Base-by-base conservation (phyloP, 768 basidiomycete genomes). In the Tephrocybe sp. region DNA sequence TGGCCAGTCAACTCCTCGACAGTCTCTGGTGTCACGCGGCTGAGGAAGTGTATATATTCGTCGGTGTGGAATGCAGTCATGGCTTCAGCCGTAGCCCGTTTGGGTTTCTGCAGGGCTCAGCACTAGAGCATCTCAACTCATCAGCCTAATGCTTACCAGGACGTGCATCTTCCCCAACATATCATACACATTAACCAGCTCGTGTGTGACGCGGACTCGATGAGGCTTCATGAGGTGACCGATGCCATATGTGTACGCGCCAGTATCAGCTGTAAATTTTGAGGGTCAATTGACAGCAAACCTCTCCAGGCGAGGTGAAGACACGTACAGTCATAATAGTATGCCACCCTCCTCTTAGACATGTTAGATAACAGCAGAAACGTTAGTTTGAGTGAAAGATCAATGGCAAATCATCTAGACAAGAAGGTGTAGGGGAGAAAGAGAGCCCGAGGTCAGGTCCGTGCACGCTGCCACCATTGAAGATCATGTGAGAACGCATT, bases 21-120 rank as follows among this genome's bases (percentile, higher is more conserved):
- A 3, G 90, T 95, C 67, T 99, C 97, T 0, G 94, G 94, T 0
- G 87, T 91, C 22, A 98, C 94, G 41, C 82, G 79, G 46, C 82
- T 76, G 38, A 99, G 71, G 60, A 98, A 95, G 60, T 98, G 84
- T 50, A 99, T 79, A 68, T 97, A 99, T 77, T 99, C 97, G 72
- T 99, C 97, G 18, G 95, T 93, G 66, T 99, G 97, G 68, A 98
- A 99, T 10, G 85, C 72, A n/a, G 90, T 87, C 88, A 99, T 88
- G 19, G 80, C 77, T 59, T 84, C 78, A 12, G 86, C 79, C 0
- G 81, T 76, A 3, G 90, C 84, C 16, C 90, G 76, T 56, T 74
- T 78, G 4, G 92, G 84, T 60, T 75, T 77, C 88, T 91, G 60
- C 52, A n/a, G n/a, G 27, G 5, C 43, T 58, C 15, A 44, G 15